These are phyloP conservation scores for Phytophthora brassicae DNA, from an alignment of 352 stramenopile species.

Conservation along the genomic window DNA sequence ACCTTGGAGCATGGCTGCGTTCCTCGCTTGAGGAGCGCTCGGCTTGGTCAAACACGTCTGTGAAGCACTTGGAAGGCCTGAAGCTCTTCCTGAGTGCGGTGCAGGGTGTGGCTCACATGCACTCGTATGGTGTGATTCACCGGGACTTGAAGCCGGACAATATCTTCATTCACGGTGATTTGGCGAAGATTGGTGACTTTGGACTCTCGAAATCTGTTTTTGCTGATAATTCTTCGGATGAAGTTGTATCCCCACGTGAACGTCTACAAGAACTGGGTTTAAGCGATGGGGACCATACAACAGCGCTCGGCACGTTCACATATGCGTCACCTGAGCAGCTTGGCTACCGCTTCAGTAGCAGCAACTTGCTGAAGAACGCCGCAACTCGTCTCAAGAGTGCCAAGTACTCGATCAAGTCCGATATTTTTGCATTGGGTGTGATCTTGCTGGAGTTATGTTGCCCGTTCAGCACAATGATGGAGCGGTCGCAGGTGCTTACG, in stretches of 20 bases:
- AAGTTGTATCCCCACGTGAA: slow-evolving; percentile 19
- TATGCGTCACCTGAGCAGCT: slow-evolving; percentile 89
- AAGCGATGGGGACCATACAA: slow-evolving; percentile 66
- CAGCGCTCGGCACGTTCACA: slow-evolving; percentile 77
- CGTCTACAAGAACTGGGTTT: slow-evolving; percentile 23
- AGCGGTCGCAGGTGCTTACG: slow-evolving; percentile 81
- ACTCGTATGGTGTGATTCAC: slow-evolving; percentile 71
- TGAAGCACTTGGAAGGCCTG: slow-evolving; percentile 60
- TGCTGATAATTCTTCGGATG: slow-evolving; percentile 26
- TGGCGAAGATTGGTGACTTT: slow-evolving; percentile 74
- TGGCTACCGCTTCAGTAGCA: slow-evolving; percentile 54
- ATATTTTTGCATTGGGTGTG: slow-evolving; percentile 83
- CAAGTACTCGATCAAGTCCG: slow-evolving; percentile 83
- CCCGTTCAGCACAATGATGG: slow-evolving; percentile 86
- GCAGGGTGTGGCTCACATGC: slow-evolving; percentile 75
- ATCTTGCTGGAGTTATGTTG: slow-evolving; percentile 86
- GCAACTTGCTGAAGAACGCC: slow-evolving; percentile 39
- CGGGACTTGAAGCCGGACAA: slow-evolving; percentile 79
- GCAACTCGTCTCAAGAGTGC: slow-evolving; percentile 63
- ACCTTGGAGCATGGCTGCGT: slow-evolving; percentile 70
- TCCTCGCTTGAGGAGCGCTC: slow-evolving; percentile 55
- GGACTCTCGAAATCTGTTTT: slow-evolving; percentile 67
- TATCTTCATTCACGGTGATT: slow-evolving; percentile 65
- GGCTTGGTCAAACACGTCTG: slow-evolving; percentile 35
- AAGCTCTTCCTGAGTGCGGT: slow-evolving; percentile 66